phyloP scores from a whole-genome alignment of 345 rosid genomes.

The Ceriops decandra region DNA sequence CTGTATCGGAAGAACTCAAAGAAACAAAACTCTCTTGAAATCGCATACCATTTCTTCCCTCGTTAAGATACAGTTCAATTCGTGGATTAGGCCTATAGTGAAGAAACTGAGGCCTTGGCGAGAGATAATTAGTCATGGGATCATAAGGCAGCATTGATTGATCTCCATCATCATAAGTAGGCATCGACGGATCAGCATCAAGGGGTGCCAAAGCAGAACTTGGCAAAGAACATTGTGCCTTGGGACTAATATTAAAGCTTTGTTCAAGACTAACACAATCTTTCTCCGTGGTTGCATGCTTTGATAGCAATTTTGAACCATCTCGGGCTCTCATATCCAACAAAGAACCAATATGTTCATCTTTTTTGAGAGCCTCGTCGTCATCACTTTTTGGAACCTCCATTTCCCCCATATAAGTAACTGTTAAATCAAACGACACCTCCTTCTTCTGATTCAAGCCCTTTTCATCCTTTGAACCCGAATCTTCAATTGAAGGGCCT shows the following conservation, averaged over 20 bases:
- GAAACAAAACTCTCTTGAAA: constrained; percentile 48
- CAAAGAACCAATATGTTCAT: constrained; percentile 18
- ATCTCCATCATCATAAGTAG: constrained; percentile 55
- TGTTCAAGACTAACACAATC: constrained; percentile 46
- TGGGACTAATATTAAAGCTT: constrained; percentile 41
- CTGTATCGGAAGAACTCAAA: constrained; percentile 48
- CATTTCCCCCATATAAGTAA: constrained; percentile 31
- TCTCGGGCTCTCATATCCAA: constrained; percentile 4
- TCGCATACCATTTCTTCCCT: constrained; percentile 37
- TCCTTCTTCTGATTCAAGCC: constrained; percentile 27
- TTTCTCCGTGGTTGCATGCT: constrained; percentile 17
- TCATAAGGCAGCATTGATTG: constrained; percentile 55
- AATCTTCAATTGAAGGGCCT: constrained; percentile 35
- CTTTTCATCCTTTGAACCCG: constrained; percentile 21
- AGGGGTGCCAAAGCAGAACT: constrained; percentile 48
- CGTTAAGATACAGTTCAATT: constrained; percentile 34
- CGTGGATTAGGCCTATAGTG: constrained; percentile 60
- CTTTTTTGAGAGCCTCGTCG: constrained; percentile 9
- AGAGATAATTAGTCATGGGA: constrained; percentile 52
- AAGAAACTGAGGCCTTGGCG: constrained; percentile 65
- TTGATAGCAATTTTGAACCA: constrained; percentile 11
- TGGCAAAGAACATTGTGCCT: constrained; percentile 25
- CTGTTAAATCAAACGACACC: constrained; percentile 35
- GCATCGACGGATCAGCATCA: constrained; percentile 54
- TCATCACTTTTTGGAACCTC: constrained; percentile 16